A percentile compares a stretch with the other conserved stretches of the same genome.
These are phyloP conservation scores for Oxyria digyna DNA, from an alignment of 148 eudicot species.

Conservation along the genomic window DNA sequence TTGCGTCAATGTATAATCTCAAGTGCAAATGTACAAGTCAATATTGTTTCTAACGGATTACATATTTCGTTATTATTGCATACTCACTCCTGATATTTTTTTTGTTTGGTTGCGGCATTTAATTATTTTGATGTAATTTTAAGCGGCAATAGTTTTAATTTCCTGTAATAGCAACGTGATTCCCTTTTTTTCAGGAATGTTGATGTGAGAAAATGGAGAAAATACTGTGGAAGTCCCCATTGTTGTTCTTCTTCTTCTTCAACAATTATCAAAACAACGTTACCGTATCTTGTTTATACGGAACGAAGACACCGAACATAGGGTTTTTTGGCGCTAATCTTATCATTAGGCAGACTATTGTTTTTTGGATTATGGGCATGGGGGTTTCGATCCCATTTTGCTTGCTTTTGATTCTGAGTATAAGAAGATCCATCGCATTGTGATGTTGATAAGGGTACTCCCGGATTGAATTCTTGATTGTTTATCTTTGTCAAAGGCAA, in stretches of 20 bases:
- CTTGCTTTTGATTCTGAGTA: constrained; percentile 2
- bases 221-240: constrained; percentile 4
- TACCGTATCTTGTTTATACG: background rate
- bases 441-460: background rate
- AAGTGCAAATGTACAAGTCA: too few species aligned
- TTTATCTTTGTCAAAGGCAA: background rate
- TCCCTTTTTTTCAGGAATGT: background rate
- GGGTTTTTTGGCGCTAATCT: background rate
- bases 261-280: background rate
- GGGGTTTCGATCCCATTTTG: constrained; percentile 9
- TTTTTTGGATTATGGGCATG: background rate
- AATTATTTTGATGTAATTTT: background rate
- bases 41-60: background rate
- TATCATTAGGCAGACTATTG: background rate
- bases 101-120: background rate
- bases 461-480: background rate
- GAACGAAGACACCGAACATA: background rate
- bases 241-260: background rate
- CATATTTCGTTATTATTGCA: background rate
- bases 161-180: constrained; percentile 4
- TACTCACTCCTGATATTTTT: background rate
- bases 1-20: too few species aligned
- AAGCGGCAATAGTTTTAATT: background rate
- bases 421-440: background rate
- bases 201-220: constrained; percentile 2